phyloP scores from a whole-genome alignment of 176 grass and related monocot species.

The Typha latifolia region DNA sequence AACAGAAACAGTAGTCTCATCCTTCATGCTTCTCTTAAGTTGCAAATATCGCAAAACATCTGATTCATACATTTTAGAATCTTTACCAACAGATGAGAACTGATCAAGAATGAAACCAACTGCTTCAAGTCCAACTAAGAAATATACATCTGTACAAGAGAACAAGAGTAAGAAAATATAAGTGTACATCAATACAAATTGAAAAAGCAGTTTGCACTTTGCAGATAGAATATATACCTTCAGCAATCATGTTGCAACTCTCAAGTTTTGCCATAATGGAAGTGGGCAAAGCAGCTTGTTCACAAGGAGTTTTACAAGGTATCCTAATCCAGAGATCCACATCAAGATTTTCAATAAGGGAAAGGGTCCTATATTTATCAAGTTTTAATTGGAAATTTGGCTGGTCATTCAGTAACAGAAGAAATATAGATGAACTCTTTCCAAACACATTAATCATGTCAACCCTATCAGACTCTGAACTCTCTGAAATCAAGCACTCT shows the following conservation, averaged over 20 bases:
- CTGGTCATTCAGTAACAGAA: constrained; percentile 36
- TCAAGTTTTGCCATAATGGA: constrained; percentile 57
- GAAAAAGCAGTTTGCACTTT: background rate
- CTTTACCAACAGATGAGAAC: constrained; percentile 46
- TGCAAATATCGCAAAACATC: constrained; percentile 58
- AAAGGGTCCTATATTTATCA: constrained; percentile 45
- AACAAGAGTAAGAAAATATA: background rate
- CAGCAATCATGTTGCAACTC: constrained; percentile 54
- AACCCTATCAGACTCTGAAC: constrained; percentile 37
- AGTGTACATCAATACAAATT: background rate
- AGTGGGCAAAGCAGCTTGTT: constrained; percentile 38
- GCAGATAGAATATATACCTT: constrained; percentile 39
- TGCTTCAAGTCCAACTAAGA: constrained; percentile 41
- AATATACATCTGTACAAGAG: constrained; percentile 59
- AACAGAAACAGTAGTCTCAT: constrained; percentile 28
- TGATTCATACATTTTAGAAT: constrained; percentile 67
- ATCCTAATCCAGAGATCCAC: constrained; percentile 68
- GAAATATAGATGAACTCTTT: constrained; percentile 64
- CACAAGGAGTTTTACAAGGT: constrained; percentile 37
- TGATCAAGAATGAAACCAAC: constrained; percentile 47
- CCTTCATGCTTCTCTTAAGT: constrained; percentile 23
- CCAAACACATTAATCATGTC: constrained; percentile 48
- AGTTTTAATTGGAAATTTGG: constrained; percentile 36
- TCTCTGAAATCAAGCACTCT: constrained; percentile 57
- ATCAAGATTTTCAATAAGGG: constrained; percentile 72